Base-by-base conservation (phyloP, 2,329 filamentous ascomycete species). In the Knoxdaviesia capensis region DNA sequence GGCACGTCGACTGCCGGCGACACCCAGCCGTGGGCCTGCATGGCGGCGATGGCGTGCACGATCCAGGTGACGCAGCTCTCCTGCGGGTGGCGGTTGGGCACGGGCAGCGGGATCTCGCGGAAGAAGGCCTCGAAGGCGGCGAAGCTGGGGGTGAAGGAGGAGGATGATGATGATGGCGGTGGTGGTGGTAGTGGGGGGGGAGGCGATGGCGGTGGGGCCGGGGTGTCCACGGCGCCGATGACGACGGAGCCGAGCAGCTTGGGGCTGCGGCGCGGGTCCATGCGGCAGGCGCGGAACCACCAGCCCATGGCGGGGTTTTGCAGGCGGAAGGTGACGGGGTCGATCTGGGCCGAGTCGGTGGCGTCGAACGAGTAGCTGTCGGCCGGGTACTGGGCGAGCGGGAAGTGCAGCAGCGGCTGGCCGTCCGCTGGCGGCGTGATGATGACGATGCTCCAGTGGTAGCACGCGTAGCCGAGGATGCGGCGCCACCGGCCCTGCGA, bases 21-120 rank as follows among this genome's bases (percentile, higher is more conserved):
- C n/a, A 42, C 48, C 54, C 53, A 58, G 1, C 47, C 52, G 31
- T 48, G 45, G 5, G n/a, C 42, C 44, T 56, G 55, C 3, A 58
- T 38, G 0, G 40, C 43, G 5, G 30, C 39, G 7, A 58, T 49
- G 2, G 54, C 54, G 45, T 51, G 42, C 29, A 48, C 40, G 9
- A 40, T 44, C 54, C 55, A 58, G 8, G 53, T 53, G 39, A 58
- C 54, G n/a, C 54, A 56, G 43, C 53, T 56, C 45, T 58, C 53
- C 36, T 58, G 55, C 0, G 54, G 55, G 40, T 58, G 38, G 9
- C 42, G 54, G 28, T 57, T 53, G 44, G 55, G 57, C 1, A 50
- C 45, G 1, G 55, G 55, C 3, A 55, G 38, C n/a, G 48, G 51
- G 31, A 58, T 41, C 7, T 7, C 29, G 1, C 31, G 38, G 30